phyloP scores from a whole-genome alignment of 2,329 filamentous ascomycete genomes.

The Alternaria brassicicola region DNA sequence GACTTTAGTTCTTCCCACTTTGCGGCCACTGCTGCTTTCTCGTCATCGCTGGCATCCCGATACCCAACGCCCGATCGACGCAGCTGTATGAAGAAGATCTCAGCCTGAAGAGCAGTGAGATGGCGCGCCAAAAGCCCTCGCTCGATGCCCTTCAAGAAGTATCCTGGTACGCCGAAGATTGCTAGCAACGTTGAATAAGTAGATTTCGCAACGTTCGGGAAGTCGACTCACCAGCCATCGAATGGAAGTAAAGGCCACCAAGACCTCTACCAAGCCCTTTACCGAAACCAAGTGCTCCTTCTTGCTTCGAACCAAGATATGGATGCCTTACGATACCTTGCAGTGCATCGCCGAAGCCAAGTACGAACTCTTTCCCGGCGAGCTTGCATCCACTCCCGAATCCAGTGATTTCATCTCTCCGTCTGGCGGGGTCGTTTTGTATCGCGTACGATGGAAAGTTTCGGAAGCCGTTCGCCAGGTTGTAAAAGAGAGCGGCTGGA shows the following conservation, averaged over 20 bases:
- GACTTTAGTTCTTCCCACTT: not conserved
- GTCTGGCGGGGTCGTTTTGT: slow-evolving; percentile 19
- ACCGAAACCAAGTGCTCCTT: slow-evolving; percentile 64
- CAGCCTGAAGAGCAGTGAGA: slow-evolving; percentile 18
- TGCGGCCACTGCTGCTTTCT: not conserved
- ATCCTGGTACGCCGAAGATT: slow-evolving; percentile 18
- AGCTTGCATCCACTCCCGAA: slow-evolving; percentile 74
- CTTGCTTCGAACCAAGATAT: slow-evolving; percentile 66
- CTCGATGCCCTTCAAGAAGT: slow-evolving; percentile 20
- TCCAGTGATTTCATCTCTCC: slow-evolving; percentile 58
- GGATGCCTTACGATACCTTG: slow-evolving; percentile 79
- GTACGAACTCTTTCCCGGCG: slow-evolving; percentile 72
- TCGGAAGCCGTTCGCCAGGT: slow-evolving; percentile 27
- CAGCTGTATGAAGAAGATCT: slow-evolving; percentile 18
- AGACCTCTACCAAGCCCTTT: slow-evolving; percentile 42
- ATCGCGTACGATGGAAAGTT: slow-evolving; percentile 26
- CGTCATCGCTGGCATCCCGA: not conserved
- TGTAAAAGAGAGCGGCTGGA: slow-evolving; percentile 29
- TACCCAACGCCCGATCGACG: slow-evolving; percentile 9
- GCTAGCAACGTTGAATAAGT: slow-evolving; percentile 1
- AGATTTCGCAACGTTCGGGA: not conserved
- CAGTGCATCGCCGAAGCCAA: slow-evolving; percentile 77
- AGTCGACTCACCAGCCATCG: not conserved
- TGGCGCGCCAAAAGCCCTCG: slow-evolving; percentile 9
- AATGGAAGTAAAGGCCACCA: not conserved